Evolutionary conservation across 306 rosid species (phyloP).

Genomic region (Vachellia pachyceras): DNA sequence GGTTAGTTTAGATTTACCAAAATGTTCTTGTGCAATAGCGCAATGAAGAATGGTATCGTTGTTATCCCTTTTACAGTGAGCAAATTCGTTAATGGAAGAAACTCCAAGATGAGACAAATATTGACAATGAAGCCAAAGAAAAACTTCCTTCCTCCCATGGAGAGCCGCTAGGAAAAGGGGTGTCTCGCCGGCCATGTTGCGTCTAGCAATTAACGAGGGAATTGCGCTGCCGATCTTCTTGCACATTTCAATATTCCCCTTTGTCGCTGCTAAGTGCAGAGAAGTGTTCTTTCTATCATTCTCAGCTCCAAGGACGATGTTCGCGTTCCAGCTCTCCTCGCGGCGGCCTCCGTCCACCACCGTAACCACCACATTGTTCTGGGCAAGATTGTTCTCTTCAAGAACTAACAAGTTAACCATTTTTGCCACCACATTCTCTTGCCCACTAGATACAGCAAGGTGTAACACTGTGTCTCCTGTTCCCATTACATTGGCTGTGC

Average conservation of each 20-base stretch:
- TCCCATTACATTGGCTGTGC: neutral
- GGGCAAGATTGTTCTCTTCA: neutral
- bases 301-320: slow-evolving; percentile 49
- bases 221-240: neutral
- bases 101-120: neutral
- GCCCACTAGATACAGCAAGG: slow-evolving; percentile 46
- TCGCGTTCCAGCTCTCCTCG: neutral
- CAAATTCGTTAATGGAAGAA: neutral
- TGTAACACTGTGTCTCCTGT: slow-evolving; percentile 60
- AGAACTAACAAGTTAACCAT: neutral
- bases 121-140: slow-evolving; percentile 40
- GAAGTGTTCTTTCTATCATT: slow-evolving; percentile 32
- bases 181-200: slow-evolving; percentile 41
- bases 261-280: neutral
- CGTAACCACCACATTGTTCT: neutral
- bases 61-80: slow-evolving; percentile 35
- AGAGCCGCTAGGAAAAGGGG: slow-evolving; percentile 62
- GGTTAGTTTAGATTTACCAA: slow-evolving; percentile 34
- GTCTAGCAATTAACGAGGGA: neutral
- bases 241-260: neutral
- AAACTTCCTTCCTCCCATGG: slow-evolving; percentile 52
- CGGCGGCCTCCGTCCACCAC: slow-evolving; percentile 11
- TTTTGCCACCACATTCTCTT: slow-evolving; percentile 33
- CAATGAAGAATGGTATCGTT: slow-evolving; percentile 62
- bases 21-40: slow-evolving; percentile 45